Evolutionary conservation across 176 grass and related monocot genomes (phyloP).

Genomic region (Elaeis guineensis): DNA sequence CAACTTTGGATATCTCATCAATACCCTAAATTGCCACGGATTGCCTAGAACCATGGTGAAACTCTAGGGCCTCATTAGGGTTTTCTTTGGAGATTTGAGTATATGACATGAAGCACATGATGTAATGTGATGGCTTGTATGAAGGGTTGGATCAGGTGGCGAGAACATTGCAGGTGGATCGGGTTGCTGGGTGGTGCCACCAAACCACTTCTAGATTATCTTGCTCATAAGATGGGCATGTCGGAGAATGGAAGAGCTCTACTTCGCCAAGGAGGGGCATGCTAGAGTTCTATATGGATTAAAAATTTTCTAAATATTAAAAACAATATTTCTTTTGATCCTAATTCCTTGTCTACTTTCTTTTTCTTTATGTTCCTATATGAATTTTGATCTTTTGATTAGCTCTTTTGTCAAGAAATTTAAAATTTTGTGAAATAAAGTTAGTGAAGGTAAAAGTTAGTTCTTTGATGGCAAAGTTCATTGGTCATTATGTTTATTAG

Average conservation of each 20-base stretch:
- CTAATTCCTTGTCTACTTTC: too few species aligned
- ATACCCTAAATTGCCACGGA: conserved; percentile 32
- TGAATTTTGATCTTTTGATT: too few species aligned
- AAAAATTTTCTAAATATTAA: conserved; percentile 32
- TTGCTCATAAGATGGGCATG: conserved; percentile 66
- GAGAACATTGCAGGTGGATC: conserved; percentile 29
- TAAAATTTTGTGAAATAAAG: too few species aligned
- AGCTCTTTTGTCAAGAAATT: too few species aligned
- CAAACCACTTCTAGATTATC: conserved; percentile 67
- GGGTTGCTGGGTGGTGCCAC: conserved; percentile 42
- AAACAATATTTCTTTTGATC: too few species aligned
- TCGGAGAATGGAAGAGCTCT: conserved; percentile 32
- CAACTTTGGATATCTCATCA: conserved; percentile 72
- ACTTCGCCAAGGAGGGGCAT: conserved; percentile 31
- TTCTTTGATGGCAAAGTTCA: too few species aligned
- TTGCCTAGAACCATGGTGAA: conserved; percentile 28
- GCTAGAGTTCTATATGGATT: conserved; percentile 46
- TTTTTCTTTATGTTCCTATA: too few species aligned
- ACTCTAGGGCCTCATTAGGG: conserved; percentile 37
- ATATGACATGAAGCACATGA: conserved; percentile 74
- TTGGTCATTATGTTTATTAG: too few species aligned
- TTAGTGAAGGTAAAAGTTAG: too few species aligned
- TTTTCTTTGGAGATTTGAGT: conserved; percentile 58
- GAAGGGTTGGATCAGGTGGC: conserved; percentile 58
- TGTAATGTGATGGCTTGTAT: conserved; percentile 30